These are phyloP conservation scores for Saxophila tyrrhenica DNA, from an alignment of 495 filamentous ascomycete species.

Conservation along the genomic window DNA sequence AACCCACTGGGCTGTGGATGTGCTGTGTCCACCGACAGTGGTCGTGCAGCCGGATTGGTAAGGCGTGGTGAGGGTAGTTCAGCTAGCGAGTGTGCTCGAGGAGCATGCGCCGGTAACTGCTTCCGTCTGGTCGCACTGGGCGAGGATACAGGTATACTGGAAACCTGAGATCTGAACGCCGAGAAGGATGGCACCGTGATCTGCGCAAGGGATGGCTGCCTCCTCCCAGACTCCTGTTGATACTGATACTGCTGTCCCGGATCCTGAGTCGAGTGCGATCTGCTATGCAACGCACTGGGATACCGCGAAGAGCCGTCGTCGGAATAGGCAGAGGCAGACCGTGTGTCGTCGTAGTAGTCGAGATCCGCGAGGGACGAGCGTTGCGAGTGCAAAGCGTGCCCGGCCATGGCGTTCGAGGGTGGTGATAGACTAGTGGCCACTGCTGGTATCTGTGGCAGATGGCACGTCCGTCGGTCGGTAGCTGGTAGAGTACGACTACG, in stretches of 20 bases:
- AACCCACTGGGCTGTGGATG: neutral
- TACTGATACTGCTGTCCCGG: neutral
- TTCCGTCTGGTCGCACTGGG: conserved; percentile 18
- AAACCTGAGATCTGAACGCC: conserved; percentile 26
- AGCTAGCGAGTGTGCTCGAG: conserved; percentile 12
- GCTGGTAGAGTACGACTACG: no score
- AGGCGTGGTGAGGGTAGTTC: conserved; percentile 15
- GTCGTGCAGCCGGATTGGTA: conserved; percentile 7
- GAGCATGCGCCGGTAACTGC: conserved; percentile 16
- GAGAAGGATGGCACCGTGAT: conserved; percentile 27
- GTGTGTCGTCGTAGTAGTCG: conserved; percentile 9
- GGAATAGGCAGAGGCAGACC: neutral
- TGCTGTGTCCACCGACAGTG: conserved; percentile 10
- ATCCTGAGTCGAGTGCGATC: neutral
- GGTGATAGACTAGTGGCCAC: no score
- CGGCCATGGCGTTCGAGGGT: neutral
- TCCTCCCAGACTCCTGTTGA: conserved; percentile 1
- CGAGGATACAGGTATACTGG: conserved; percentile 23
- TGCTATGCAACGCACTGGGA: neutral
- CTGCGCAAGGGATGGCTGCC: conserved; percentile 22
- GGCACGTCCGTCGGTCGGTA: no score
- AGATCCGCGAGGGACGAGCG: conserved; percentile 7
- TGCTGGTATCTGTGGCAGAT: no score
- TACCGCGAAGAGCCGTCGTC: neutral
- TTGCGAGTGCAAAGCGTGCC: conserved; percentile 1